Evolutionary conservation across 768 basidiomycete genomes (phyloP).

Genomic region (Boletus rubroflammeus): DNA sequence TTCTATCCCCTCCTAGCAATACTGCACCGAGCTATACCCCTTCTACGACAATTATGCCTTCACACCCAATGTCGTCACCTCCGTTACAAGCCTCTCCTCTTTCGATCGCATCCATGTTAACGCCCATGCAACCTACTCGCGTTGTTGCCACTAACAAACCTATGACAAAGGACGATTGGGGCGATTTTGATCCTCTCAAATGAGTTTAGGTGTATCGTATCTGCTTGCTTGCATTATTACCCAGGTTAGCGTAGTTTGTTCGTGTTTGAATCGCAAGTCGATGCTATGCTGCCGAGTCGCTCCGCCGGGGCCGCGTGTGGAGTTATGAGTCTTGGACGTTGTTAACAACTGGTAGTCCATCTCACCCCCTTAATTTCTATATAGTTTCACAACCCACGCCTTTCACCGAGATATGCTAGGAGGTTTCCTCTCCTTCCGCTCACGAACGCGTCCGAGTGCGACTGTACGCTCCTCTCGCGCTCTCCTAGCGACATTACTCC

Average conservation of each 20-base stretch:
- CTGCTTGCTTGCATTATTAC: neutral
- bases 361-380: neutral
- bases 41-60: slow-evolving; percentile 17
- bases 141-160: slow-evolving; percentile 40
- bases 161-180: slow-evolving; percentile 66
- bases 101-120: slow-evolving; percentile 51
- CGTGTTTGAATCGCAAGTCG: slow-evolving; percentile 20
- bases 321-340: slow-evolving; percentile 4
- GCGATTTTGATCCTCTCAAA: slow-evolving; percentile 71
- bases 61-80: slow-evolving; percentile 28
- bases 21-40: slow-evolving; percentile 14
- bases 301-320: too few relatives aligned
- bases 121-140: slow-evolving; percentile 55
- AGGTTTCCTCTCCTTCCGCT: neutral
- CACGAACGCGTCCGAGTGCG: neutral
- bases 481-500: slow-evolving; percentile 16
- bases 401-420: slow-evolving; percentile 9
- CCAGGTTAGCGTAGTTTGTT: slow-evolving; percentile 15
- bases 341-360: neutral
- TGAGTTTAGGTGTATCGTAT: slow-evolving; percentile 15
- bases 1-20: slow-evolving; percentile 13
- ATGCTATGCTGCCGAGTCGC: neutral
- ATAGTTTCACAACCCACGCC: neutral
- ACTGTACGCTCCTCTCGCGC: neutral
- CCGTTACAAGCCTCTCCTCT: slow-evolving; percentile 30